Conservation (phyloP, 164 flowering plant species). For the Cinnamomum chago region DNA sequence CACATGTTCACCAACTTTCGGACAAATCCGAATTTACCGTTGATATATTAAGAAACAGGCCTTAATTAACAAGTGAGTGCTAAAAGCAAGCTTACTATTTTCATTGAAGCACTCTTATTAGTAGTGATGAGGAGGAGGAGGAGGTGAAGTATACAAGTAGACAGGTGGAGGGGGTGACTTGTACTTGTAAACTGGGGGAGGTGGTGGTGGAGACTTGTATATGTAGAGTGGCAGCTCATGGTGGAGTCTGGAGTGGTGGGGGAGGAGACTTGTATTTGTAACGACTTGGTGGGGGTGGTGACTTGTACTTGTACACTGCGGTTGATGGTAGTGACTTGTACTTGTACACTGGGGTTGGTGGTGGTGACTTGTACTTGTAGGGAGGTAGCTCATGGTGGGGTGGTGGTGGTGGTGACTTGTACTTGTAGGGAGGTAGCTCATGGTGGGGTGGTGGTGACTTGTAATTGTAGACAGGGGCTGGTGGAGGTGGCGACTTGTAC, state of each 20-base stretch:
- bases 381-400: neutral
- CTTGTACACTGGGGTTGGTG: constrained; percentile 14
- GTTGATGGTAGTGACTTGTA: constrained; percentile 1
- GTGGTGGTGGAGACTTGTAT: too few relatives aligned
- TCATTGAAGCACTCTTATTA: neutral
- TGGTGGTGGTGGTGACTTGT: constrained; percentile 9
- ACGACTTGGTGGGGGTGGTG: constrained; percentile 13
- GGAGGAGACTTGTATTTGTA: constrained; percentile 16
- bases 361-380: constrained; percentile 7
- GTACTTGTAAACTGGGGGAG: constrained; percentile 9
- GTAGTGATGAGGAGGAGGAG: constrained; percentile 19
- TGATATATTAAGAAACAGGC: too few relatives aligned
- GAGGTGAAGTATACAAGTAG: constrained; percentile 6
- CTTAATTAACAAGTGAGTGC: too few relatives aligned
- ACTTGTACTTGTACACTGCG: neutral
- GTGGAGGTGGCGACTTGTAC: constrained; percentile 2
- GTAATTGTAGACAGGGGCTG: constrained; percentile 8
- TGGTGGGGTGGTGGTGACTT: neutral
- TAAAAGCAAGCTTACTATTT: too few relatives aligned
- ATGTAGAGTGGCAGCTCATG: too few relatives aligned
- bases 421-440: neutral
- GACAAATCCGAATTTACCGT: too few relatives aligned
- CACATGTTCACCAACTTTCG: too few relatives aligned
- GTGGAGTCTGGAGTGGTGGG: constrained; percentile 16
- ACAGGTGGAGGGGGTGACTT: constrained; percentile 15